Evolutionary conservation across 169 alveolate species (phyloP).

Genomic region (Neospora caninum): DNA sequence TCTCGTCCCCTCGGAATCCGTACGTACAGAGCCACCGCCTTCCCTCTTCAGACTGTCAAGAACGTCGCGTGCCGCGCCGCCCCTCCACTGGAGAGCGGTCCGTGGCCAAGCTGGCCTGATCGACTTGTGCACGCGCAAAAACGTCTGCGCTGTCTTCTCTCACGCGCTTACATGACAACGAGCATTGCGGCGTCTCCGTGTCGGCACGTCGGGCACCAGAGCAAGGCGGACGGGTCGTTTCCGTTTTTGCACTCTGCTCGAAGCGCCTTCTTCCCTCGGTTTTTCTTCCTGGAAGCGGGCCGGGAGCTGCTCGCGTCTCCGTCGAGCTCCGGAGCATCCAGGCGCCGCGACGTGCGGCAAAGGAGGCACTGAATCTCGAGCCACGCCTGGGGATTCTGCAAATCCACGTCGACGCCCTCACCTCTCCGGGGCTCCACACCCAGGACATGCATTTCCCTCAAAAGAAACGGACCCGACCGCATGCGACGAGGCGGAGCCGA

Average conservation of each 20-base stretch:
- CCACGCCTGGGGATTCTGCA: slow-evolving; percentile 22
- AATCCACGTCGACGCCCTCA: neutral
- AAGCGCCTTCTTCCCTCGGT: neutral
- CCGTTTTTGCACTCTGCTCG: neutral
- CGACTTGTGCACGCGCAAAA: no score
- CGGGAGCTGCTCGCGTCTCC: neutral
- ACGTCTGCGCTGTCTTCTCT: no score
- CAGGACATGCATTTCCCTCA: neutral
- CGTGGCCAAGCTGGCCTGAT: no score
- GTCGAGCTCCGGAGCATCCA: neutral
- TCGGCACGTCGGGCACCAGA: slow-evolving; percentile 27
- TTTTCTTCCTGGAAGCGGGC: neutral
- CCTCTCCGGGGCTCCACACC: neutral
- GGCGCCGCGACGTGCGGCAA: slow-evolving; percentile 12
- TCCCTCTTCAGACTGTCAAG: no score
- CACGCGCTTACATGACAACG: slow-evolving; percentile 1
- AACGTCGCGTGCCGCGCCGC: no score
- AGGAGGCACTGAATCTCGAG: slow-evolving; percentile 11
- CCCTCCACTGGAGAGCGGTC: no score
- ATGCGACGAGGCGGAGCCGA: neutral
- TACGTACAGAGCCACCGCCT: no score
- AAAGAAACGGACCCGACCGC: slow-evolving; percentile 12
- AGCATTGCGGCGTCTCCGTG: slow-evolving; percentile 21
- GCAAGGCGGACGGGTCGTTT: neutral
- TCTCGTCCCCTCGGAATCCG: no score